Base-by-base conservation (phyloP, 2,329 filamentous ascomycete species). In the Pseudocercospora eumusae region DNA sequence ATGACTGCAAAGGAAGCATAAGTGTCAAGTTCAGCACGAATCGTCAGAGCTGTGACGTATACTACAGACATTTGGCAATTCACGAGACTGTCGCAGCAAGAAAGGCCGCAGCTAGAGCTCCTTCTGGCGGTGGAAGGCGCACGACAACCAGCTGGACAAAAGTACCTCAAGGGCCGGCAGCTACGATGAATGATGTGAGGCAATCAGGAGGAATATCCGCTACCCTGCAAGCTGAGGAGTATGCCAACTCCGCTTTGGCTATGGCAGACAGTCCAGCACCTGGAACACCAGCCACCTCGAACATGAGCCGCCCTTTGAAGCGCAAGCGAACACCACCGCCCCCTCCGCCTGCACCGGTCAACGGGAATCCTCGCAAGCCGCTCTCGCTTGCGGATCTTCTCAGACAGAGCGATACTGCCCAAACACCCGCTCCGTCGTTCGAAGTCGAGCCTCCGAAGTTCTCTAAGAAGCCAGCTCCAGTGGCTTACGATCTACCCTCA, bases 1-100 rank as follows among this genome's bases (percentile, higher is more conserved):
- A 79, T 64, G 79, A 81, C 66, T 82, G 79, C 73, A 79, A 77
- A 62, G 79, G 79, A 33, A 77, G 79, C 28, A 69, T 82, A 25
- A 77, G 76, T 28, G 76, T 82, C 69, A 81, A 81, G 72, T 82
- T 81, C 70, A 80, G 77, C n/a, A 72, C 74, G 8, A 71, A 66
- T 28, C 76, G 76, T 61, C 73, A 77, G 65, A 73, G 70, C 20
- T 74, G 80, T 9, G 76, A 81, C 57, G 75, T 82, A 50, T 76
- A 77, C 67, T 82, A 82, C 68, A 76, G 76, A 64, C 79, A 82
- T 60, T 71, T 77, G 13, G 78, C 79, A 13, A 71, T 80, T 5
- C 79, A 81, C 67, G 75, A 78, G 65, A 80, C 77, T 18, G 78
- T 80, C 55, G 79, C 79, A 50, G 78, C 79, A 64, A 72, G 79